These are phyloP conservation scores for Malus orientalis DNA, from an alignment of 306 rosid genomes.

Conservation along the genomic window DNA sequence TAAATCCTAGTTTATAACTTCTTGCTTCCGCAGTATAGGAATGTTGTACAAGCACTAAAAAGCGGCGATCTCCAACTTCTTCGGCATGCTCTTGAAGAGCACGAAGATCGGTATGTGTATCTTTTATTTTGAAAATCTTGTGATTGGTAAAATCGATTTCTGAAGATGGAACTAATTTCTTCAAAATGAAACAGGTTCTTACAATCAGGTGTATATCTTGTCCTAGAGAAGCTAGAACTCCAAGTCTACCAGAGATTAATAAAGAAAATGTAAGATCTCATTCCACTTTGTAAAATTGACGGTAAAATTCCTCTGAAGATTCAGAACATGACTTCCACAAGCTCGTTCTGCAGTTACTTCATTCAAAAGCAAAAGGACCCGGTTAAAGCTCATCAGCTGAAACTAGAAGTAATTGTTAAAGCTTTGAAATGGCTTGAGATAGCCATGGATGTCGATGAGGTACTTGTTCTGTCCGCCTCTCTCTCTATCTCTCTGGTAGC, in stretches of 20 bases:
- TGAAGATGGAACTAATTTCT: constrained; percentile 3
- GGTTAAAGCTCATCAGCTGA: constrained; percentile 84
- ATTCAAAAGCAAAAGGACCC: constrained; percentile 94
- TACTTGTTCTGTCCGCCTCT: constrained; percentile 7
- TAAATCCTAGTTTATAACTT: not conserved
- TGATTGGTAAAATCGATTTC: constrained; percentile 5
- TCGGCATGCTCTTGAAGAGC: constrained; percentile 76
- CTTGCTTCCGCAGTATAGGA: constrained; percentile 51
- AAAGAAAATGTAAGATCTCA: constrained; percentile 71
- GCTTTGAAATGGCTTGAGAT: constrained; percentile 92
- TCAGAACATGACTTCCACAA: constrained; percentile 10
- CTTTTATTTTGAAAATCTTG: not conserved
- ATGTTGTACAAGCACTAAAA: constrained; percentile 67
- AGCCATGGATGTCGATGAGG: constrained; percentile 95
- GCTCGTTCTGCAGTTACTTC: constrained; percentile 43
- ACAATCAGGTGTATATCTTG: constrained; percentile 95
- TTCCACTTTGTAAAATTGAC: not conserved
- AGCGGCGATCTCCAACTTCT: constrained; percentile 93
- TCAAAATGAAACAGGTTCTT: constrained; percentile 54
- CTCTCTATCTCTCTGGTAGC: not conserved
- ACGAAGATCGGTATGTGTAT: constrained; percentile 61
- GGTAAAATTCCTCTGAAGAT: not conserved
- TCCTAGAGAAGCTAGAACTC: constrained; percentile 93
- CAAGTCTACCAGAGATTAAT: constrained; percentile 91
- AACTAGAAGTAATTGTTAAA: constrained; percentile 82